Conservation (phyloP, 495 filamentous ascomycete species). For the Daldinia loculata region DNA sequence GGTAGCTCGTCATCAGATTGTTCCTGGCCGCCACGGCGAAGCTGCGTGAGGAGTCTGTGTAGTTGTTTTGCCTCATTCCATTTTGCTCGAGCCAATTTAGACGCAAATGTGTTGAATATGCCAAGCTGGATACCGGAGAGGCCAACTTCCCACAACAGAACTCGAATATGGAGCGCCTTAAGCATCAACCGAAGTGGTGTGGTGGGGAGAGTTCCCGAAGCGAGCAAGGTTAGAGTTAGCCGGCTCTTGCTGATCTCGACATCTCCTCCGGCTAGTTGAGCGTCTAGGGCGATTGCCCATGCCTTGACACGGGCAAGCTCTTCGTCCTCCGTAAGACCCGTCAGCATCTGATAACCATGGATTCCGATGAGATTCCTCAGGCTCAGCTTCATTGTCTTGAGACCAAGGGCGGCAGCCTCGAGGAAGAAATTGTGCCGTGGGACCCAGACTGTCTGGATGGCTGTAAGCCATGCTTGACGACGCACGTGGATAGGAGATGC, state of each 20-base stretch:
- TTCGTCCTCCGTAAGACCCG: slow-evolving; percentile 83
- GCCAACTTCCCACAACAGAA: slow-evolving; percentile 82
- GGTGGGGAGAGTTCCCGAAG: slow-evolving; percentile 84
- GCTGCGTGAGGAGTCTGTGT: slow-evolving; percentile 65
- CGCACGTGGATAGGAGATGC: slow-evolving; percentile 87
- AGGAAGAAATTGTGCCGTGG: slow-evolving; percentile 85
- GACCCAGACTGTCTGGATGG: slow-evolving; percentile 94
- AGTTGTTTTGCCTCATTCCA: slow-evolving; percentile 82
- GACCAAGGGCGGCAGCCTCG: slow-evolving; percentile 79
- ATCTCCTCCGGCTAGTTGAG: slow-evolving; percentile 94
- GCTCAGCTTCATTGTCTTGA: slow-evolving; percentile 83
- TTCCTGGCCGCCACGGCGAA: slow-evolving; percentile 53
- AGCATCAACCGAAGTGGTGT: slow-evolving; percentile 89
- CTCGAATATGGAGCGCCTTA: slow-evolving; percentile 88
- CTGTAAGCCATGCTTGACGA: slow-evolving; percentile 91
- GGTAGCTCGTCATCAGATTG: slow-evolving; percentile 71
- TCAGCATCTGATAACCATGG: slow-evolving; percentile 76
- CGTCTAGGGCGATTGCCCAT: slow-evolving; percentile 94
- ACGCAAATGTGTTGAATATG: slow-evolving; percentile 69
- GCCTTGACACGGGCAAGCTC: slow-evolving; percentile 89
- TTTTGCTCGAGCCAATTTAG: slow-evolving; percentile 73
- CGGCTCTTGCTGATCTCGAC: slow-evolving; percentile 87
- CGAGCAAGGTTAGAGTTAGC: slow-evolving; percentile 85
- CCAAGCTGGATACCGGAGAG: slow-evolving; percentile 68
- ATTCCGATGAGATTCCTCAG: slow-evolving; percentile 80